Conservation (phyloP, 2,329 filamentous ascomycete genomes). For the Fusarium sp. region DNA sequence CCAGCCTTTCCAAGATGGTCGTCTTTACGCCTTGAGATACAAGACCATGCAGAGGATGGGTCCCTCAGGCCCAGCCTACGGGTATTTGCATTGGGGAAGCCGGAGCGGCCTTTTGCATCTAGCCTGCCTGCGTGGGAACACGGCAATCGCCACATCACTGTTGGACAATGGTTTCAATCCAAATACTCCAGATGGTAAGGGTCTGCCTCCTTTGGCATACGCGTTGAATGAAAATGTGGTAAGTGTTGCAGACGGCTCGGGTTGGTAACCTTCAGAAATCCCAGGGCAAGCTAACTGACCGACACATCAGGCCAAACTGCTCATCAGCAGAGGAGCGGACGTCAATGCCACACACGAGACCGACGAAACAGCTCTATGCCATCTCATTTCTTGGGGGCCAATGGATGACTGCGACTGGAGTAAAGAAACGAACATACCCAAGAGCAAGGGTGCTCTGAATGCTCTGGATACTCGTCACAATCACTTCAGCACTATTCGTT, state of each 20-base stretch:
- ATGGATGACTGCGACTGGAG: neutral
- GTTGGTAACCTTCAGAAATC: neutral
- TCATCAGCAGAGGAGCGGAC: slow-evolving; percentile 13
- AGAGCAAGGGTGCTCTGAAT: slow-evolving; percentile 11
- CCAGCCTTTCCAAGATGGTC: slow-evolving; percentile 3
- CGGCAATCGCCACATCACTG: slow-evolving; percentile 15
- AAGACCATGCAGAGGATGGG: neutral
- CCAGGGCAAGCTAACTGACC: neutral
- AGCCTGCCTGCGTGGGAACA: slow-evolving; percentile 33
- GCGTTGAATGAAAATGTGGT: slow-evolving; percentile 26
- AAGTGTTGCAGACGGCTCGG: neutral
- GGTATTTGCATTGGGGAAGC: slow-evolving; percentile 17
- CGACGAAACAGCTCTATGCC: slow-evolving; percentile 22
- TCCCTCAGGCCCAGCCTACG: neutral
- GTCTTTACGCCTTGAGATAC: slow-evolving; percentile 17
- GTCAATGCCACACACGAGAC: slow-evolving; percentile 1
- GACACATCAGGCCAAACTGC: slow-evolving; percentile 5
- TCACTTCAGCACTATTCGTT: slow-evolving; percentile 18
- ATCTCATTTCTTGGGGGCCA: slow-evolving; percentile 14
- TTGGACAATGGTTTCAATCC: slow-evolving; percentile 2
- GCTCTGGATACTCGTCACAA: slow-evolving; percentile 9
- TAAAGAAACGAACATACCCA: slow-evolving; percentile 6
- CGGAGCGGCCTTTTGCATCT: slow-evolving; percentile 25
- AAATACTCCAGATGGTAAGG: slow-evolving; percentile 4
- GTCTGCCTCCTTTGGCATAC: slow-evolving; percentile 17